phyloP scores from a whole-genome alignment of 1,284 basidiomycete genomes.

The Phellinidium pouzarii region DNA sequence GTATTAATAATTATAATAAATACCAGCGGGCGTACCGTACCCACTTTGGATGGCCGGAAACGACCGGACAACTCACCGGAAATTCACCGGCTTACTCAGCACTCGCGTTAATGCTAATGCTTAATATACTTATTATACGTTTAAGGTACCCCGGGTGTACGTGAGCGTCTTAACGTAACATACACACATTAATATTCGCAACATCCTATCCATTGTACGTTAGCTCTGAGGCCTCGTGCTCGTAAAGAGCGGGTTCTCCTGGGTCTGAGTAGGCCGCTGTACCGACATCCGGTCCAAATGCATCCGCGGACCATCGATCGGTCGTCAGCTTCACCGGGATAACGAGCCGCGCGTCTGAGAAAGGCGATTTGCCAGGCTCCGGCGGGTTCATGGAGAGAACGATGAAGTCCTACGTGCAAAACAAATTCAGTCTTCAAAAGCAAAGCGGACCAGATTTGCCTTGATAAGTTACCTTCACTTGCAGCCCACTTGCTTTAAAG shows the following conservation, averaged over 20 bases:
- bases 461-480: slow-evolving; percentile 44
- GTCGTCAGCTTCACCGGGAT: slow-evolving; percentile 63
- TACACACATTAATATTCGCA: too few relatives aligned
- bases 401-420: slow-evolving; percentile 53
- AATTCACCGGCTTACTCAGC: too few relatives aligned
- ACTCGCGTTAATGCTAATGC: too few relatives aligned
- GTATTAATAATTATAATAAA: too few relatives aligned
- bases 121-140: too few relatives aligned
- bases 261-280: slow-evolving; percentile 12
- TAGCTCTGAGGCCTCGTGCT: slow-evolving; percentile 14
- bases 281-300: slow-evolving; percentile 12
- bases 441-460: slow-evolving; percentile 13
- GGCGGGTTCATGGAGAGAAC: slow-evolving; percentile 52
- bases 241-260: slow-evolving; percentile 12
- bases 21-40: too few relatives aligned
- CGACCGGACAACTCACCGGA: too few relatives aligned
- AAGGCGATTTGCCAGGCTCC: slow-evolving; percentile 47
- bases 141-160: too few relatives aligned
- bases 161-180: too few relatives aligned
- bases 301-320: slow-evolving; percentile 47
- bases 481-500: slow-evolving; percentile 59
- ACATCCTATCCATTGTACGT: slow-evolving; percentile 8
- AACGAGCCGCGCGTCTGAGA: slow-evolving; percentile 49
- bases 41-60: too few relatives aligned
- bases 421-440: slow-evolving; percentile 1